These are phyloP conservation scores for Aschersonia sp. DNA, from an alignment of 2,329 filamentous ascomycete species.

Conservation along the genomic window DNA sequence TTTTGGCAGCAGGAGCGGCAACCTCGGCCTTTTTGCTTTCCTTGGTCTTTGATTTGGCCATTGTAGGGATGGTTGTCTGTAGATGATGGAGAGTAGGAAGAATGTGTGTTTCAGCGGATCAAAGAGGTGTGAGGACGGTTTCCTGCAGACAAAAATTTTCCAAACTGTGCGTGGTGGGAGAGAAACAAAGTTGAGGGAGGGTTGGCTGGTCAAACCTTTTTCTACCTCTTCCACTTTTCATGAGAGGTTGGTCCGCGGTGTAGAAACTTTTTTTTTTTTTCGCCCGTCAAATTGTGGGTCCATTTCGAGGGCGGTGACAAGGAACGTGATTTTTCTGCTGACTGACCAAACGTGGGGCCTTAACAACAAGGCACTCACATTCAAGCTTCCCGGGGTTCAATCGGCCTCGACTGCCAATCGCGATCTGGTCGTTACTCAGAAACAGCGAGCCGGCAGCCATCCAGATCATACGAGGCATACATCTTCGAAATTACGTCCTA, in stretches of 20 bases:
- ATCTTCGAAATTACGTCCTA: no score
- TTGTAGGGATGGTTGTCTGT: conserved; percentile 14
- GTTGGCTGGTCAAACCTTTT: conserved; percentile 1
- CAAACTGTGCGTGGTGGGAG: background rate
- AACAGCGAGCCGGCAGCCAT: no score
- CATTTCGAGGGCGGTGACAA: conserved; percentile 18
- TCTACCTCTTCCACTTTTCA: conserved; percentile 9
- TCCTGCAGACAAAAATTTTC: background rate
- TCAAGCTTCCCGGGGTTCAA: no score
- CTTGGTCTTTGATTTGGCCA: conserved; percentile 54
- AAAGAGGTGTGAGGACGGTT: conserved; percentile 1
- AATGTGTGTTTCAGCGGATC: background rate
- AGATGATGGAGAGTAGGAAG: background rate
- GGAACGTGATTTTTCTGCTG: background rate
- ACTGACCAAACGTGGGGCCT: no score
- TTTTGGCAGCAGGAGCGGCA: conserved; percentile 42
- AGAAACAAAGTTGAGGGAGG: conserved; percentile 1
- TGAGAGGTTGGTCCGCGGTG: conserved; percentile 9
- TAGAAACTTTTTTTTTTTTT: conserved; percentile 16
- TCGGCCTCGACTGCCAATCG: no score
- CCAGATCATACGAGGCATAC: no score
- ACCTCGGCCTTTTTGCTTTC: conserved; percentile 37
- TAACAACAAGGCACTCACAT: conserved; percentile 3
- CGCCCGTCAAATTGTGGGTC: conserved; percentile 19
- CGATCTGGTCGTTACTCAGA: no score